Evolutionary conservation across 202 grass and related monocot species (phyloP).

Genomic region (Alloteropsis angusta): DNA sequence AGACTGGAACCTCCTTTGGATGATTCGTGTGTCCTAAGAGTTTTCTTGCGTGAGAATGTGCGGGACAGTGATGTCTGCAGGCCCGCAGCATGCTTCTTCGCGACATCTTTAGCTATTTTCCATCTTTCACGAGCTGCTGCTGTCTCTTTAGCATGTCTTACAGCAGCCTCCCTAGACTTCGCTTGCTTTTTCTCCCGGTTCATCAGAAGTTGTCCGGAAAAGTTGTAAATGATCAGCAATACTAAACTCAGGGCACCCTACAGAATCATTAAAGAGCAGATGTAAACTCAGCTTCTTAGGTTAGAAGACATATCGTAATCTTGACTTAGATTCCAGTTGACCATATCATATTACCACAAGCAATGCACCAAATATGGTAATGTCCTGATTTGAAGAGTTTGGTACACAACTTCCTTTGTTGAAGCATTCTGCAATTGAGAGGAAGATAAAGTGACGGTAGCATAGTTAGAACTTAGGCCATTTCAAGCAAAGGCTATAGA

Average conservation of each 20-base stretch:
- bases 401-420: slow-evolving; percentile 66
- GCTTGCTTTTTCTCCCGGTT: slow-evolving; percentile 83
- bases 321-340: too few species aligned
- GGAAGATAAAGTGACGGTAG: too few species aligned
- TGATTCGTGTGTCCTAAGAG: too few species aligned
- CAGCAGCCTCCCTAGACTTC: slow-evolving; percentile 84
- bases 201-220: slow-evolving; percentile 77
- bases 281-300: too few species aligned
- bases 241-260: slow-evolving; percentile 65
- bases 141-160: slow-evolving; percentile 57
- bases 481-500: too few species aligned
- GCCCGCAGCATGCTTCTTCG: slow-evolving; percentile 72
- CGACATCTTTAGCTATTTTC: slow-evolving; percentile 80
- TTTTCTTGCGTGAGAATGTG: slow-evolving; percentile 72
- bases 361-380: slow-evolving; percentile 85
- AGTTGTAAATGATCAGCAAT: slow-evolving; percentile 92
- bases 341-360: slow-evolving; percentile 49
- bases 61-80: slow-evolving; percentile 61
- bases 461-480: too few species aligned
- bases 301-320: too few species aligned
- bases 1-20: too few species aligned
- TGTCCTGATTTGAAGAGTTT: slow-evolving; percentile 88
- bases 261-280: background rate
- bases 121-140: slow-evolving; percentile 70
- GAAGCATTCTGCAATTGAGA: slow-evolving; percentile 74